Conservation (phyloP, 106 monocot species). For the Dendrobium catenatum region DNA sequence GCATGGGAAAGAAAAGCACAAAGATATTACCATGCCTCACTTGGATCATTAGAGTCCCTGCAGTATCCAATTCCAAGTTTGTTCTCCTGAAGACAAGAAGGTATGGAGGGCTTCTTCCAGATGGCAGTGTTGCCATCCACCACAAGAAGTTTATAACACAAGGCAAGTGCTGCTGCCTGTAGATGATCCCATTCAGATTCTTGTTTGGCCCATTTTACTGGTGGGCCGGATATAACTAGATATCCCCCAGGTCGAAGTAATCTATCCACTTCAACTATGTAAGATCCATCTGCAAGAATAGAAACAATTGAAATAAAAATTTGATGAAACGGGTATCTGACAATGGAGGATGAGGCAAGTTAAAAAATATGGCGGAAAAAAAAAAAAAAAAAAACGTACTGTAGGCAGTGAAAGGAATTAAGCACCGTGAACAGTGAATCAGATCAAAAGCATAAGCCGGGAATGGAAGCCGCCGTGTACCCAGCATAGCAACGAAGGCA, state of each 20-base stretch:
- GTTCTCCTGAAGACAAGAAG: constrained; percentile 47
- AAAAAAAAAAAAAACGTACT: constrained; percentile 40
- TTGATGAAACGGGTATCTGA: not conserved
- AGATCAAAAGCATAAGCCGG: constrained; percentile 80
- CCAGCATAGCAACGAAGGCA: constrained; percentile 96
- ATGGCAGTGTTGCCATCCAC: constrained; percentile 89
- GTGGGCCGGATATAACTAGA: constrained; percentile 89
- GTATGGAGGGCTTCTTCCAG: constrained; percentile 71
- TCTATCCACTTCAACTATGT: constrained; percentile 84
- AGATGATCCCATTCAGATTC: constrained; percentile 91
- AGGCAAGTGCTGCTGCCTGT: constrained; percentile 44
- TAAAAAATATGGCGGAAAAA: not conserved
- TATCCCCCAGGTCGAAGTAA: constrained; percentile 86
- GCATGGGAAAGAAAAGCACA: not conserved
- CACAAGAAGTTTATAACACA: constrained; percentile 79
- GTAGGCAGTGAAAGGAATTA: constrained; percentile 90
- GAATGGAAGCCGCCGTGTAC: constrained; percentile 89
- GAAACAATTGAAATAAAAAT: constrained; percentile 1
- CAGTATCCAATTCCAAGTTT: constrained; percentile 58
- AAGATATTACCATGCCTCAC: constrained; percentile 63
- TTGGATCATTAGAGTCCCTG: constrained; percentile 54
- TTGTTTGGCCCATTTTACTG: constrained; percentile 83
- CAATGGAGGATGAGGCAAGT: constrained; percentile 3
- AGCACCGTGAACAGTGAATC: constrained; percentile 91
- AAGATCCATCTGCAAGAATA: constrained; percentile 72